These are phyloP conservation scores for Boletus tomentosulus DNA, from an alignment of 768 basidiomycete species.

Conservation along the genomic window DNA sequence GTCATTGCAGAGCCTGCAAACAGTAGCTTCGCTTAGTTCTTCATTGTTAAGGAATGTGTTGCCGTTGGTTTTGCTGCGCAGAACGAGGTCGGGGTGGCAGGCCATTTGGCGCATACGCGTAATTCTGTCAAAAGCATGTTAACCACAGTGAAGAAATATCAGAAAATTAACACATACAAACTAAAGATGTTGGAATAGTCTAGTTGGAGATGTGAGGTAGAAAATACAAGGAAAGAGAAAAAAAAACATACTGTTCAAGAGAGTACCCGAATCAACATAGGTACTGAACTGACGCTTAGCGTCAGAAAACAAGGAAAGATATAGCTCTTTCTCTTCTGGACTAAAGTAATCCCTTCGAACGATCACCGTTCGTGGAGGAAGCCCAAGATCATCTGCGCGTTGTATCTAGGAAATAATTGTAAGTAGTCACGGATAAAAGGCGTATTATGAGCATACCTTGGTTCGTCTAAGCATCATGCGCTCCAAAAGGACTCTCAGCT, in stretches of 20 bases:
- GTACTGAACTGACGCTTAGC: slow-evolving; percentile 91
- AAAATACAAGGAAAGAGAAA: background rate
- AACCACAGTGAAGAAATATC: background rate
- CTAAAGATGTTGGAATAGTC: slow-evolving; percentile 91
- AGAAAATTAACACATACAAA: slow-evolving; percentile 42
- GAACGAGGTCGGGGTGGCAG: slow-evolving; percentile 90
- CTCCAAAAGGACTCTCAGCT: slow-evolving; percentile 83
- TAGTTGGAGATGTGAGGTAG: slow-evolving; percentile 24
- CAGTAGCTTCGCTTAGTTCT: slow-evolving; percentile 67
- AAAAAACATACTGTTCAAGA: slow-evolving; percentile 76
- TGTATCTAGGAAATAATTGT: slow-evolving; percentile 54
- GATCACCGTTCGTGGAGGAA: slow-evolving; percentile 88
- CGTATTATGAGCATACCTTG: slow-evolving; percentile 44
- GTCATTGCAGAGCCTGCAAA: slow-evolving; percentile 96
- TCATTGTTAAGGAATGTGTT: slow-evolving; percentile 51
- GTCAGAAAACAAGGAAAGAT: slow-evolving; percentile 85
- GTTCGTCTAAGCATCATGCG: slow-evolving; percentile 94
- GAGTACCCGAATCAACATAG: slow-evolving; percentile 84
- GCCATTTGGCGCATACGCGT: slow-evolving; percentile 97
- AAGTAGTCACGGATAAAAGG: background rate
- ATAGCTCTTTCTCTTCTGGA: slow-evolving; percentile 94
- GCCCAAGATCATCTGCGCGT: slow-evolving; percentile 91
- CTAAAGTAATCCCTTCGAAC: slow-evolving; percentile 92
- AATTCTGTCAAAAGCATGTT: slow-evolving; percentile 46
- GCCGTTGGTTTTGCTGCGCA: slow-evolving; percentile 79